phyloP scores from a whole-genome alignment of 2,329 filamentous ascomycete genomes.

The Phialophora expanda region DNA sequence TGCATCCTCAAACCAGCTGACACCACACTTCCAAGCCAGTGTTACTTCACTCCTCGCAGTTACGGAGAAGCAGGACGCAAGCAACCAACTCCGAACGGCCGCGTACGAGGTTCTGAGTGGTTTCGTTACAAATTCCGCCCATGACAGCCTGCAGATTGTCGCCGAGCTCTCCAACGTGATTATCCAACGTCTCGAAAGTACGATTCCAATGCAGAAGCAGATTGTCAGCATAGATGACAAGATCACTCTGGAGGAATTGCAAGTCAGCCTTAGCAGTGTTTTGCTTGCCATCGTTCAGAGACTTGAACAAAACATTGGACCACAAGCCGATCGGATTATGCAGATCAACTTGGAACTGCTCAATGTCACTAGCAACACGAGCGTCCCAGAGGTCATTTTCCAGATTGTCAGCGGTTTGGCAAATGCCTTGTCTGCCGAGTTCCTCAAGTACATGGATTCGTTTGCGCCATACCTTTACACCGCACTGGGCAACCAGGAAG shows the following conservation, averaged over 20 bases:
- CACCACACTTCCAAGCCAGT: constrained; percentile 90
- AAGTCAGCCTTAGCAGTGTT: constrained; percentile 91
- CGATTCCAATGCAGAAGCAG: constrained; percentile 84
- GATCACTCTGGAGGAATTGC: constrained; percentile 95
- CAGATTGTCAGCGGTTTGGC: constrained; percentile 90
- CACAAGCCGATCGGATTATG: constrained; percentile 94
- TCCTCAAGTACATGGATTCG: constrained; percentile 95
- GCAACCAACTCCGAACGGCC: constrained; percentile 88
- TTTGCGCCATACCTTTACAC: constrained; percentile 93
- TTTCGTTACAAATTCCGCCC: constrained; percentile 88
- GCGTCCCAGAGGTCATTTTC: constrained; percentile 92
- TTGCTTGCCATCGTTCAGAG: constrained; percentile 89
- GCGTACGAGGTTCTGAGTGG: constrained; percentile 96
- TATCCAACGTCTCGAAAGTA: constrained; percentile 87
- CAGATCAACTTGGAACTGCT: constrained; percentile 82
- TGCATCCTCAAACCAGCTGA: constrained; percentile 77
- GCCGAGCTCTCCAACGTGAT: constrained; percentile 85
- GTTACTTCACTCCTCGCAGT: constrained; percentile 83
- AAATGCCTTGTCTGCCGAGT: constrained; percentile 88
- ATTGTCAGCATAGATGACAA: constrained; percentile 97
- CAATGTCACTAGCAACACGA: constrained; percentile 79
- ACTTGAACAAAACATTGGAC: constrained; percentile 86
- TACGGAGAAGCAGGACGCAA: constrained; percentile 73
- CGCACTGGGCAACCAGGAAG: constrained; percentile 92
- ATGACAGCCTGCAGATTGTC: constrained; percentile 80